Evolutionary conservation across 306 rosid species (phyloP).

Genomic region (Canavalia ensiformis): DNA sequence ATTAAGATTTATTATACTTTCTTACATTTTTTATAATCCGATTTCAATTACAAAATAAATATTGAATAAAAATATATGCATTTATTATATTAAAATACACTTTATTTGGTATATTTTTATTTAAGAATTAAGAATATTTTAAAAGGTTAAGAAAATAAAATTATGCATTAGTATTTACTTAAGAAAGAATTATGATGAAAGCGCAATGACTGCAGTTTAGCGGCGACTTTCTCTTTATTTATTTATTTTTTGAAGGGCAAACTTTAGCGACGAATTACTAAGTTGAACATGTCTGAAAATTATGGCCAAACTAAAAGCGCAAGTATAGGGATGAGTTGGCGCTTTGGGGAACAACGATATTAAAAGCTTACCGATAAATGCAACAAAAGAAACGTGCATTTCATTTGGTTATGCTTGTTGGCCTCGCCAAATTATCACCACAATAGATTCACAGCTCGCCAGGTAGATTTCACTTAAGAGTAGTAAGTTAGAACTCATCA

Average conservation of each 20-base stretch:
- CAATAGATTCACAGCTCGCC: background rate
- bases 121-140: too few species aligned
- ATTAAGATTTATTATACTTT: too few species aligned
- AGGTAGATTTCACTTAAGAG: constrained; percentile 8
- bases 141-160: too few species aligned
- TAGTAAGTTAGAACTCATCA: too few species aligned
- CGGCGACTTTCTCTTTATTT: background rate
- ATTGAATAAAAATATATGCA: too few species aligned
- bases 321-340: constrained; percentile 29
- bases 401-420: constrained; percentile 40
- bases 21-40: too few species aligned
- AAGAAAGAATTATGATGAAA: background rate
- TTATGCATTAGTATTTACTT: too few species aligned
- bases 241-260: too few species aligned
- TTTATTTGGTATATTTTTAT: too few species aligned
- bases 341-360: constrained; percentile 43
- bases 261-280: background rate
- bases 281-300: background rate
- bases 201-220: constrained; percentile 8
- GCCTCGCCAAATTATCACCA: background rate
- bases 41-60: too few species aligned
- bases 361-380: constrained; percentile 28
- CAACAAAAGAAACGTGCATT: constrained; percentile 41
- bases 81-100: too few species aligned
- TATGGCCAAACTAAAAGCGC: constrained; percentile 30